Evolutionary conservation across 2,329 filamentous ascomycete genomes (phyloP), one percentile per base, ranked within the genome.

Genomic region (Pezicula rhizophila): DNA sequence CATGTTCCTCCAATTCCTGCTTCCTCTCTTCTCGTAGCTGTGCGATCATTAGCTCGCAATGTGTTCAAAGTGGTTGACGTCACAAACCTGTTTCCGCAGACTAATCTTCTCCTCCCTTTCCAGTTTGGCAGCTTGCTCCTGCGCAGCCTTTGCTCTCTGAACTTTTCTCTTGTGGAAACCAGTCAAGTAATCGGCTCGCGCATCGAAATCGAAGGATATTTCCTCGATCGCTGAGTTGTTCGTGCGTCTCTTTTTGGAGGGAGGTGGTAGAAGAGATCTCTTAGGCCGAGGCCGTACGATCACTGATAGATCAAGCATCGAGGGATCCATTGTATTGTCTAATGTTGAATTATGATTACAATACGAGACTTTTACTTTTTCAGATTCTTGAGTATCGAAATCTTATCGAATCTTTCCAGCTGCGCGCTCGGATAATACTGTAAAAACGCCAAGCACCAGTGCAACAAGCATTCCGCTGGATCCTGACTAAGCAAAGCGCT

Each of bases 131-230:
- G 89, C 88, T 58, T 86, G 76, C 57, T 93, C 89, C 63, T 93
- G 87, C 2, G 92, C 92, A 67, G 84, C 76, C 71, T 95, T 95
- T 57, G 84, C 82, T 34, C 93, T 80, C 66, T 89, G 86, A 46
- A 87, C 72, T 68, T 96, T 97, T 68, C 93, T 85, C 76, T 97
- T 99, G 74, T 92, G 91, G 70, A 99, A 99, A 2, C 93, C 93
- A 0, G 90, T 96, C 50, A 99, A 76, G 65, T 88, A 99, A 63
- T 97, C 90, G 56, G 86, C 74, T 56, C 93, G 84, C 41, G 87
- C 87, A 52, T 77, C 76, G 52, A 78, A 71, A 70, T 99, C 90
- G 70, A 97, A 99, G 46, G 74, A 81, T 67, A 99, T 85, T 66
- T 95, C 89, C 63, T 91, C 88, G 52, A 88, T 74, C 35, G 74